Base-by-base conservation (phyloP, 768 basidiomycete genomes). In the Amanita pallidorosea region DNA sequence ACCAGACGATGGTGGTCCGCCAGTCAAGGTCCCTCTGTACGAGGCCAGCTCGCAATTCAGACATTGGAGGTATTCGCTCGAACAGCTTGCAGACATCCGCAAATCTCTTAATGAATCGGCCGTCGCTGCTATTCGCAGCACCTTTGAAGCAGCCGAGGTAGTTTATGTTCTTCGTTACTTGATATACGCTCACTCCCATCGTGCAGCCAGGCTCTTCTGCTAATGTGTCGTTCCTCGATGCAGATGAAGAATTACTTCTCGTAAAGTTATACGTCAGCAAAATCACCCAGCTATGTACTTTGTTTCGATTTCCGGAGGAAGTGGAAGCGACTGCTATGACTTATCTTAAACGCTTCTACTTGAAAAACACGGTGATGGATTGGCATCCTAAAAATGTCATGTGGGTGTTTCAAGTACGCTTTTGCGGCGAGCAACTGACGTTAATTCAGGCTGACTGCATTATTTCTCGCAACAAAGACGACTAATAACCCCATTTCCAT, bases 341-440 rank as follows among this genome's bases (percentile, higher is more conserved):
- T 51, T 99, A 96, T 66, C 71, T 99, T 57, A 98, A 98, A 65
- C 77, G 96, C 4, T 99, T 99, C 67, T 99, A 98, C 63, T 76
- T 98, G 50, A 87, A 87, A 68, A 98, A 98, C 61, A 98, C 94
- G 2, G 91, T 93, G 48, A 97, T 98, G 93, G 96, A 98, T 63
- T 97, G 91, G 85, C 96, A 98, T 69, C 96, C 96, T 0, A 95
- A 94, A 68, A 93, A 90, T 61, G 90, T 99, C 60, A 99, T 99
- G 96, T 96, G 33, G 33, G 60, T 45, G 84, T 66, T 35, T 33
- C 47, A 31, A 29, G 20, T 45, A 23, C 7, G 42, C 18, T 33
- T 52, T 47, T 31, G 43, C 23, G 12, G 7, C 27, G 12, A 37
- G 12, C 31, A 31, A 13, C 12, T 47, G 35, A 22, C 27, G 8